Base-by-base conservation (phyloP, 495 filamentous ascomycete genomes). In the Aspergillus coremiiformis region DNA sequence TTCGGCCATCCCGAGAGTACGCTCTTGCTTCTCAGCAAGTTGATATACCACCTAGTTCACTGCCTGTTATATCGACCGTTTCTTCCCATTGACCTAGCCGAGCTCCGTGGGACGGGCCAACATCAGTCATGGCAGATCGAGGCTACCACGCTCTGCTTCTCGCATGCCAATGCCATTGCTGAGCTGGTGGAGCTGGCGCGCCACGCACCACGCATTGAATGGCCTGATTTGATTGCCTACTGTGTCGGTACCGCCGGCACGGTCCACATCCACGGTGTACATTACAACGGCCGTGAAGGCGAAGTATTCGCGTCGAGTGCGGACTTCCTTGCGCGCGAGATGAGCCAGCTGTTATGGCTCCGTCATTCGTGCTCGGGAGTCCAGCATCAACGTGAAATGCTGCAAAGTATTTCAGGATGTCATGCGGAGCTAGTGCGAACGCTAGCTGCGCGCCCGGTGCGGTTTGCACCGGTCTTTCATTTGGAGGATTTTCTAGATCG, bases 101-200 rank as follows among this genome's bases (percentile, higher is more conserved):
- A 92, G 56, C 74, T 92, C 7, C 78, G 85, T 30, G 86, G 85
- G 17, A 83, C 81, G 0, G 85, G 87, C 0, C 88, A 92, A 59
- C 87, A 94, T 55, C 87, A 91, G 62, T 89, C 86, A 29, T 94
- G 89, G 89, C 88, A 92, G 65, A 91, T 91, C 46, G 87, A 90
- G 58, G 85, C 87, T 0, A 91, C 87, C 0, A 89, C 90, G 52
- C 77, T 90, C 46, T 92, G 88, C 65, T 91, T 94, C 64, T 75
- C 87, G 14, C 89, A 94, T 56, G 86, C 89, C 8, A 94, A 92
- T 65, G 87, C 87, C 0, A 89, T 94, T 45, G 83, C 85, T 5
- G 88, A 92, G 56, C 72, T 94, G 1, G 86, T 91, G 17, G 85
- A 90, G 62, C 78, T 91, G 19, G 87, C 85, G 1, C 80, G 82